Conservation (phyloP, 192 early-diverging fungal species). For the Gamsiella multidivaricata region DNA sequence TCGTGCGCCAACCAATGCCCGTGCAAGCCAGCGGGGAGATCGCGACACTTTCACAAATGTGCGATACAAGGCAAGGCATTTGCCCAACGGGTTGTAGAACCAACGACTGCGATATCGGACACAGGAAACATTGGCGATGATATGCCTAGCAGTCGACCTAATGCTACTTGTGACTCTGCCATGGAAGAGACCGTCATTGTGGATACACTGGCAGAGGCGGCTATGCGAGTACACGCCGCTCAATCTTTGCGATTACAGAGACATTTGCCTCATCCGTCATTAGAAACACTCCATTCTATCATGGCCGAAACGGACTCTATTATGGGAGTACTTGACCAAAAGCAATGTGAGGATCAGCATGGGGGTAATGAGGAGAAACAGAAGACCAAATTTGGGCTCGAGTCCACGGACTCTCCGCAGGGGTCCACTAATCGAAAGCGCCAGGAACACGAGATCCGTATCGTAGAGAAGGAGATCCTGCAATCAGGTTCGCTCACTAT, state of each 20-base stretch:
- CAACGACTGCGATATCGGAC: neutral
- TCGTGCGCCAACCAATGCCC: too few relatives aligned
- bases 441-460: conserved; percentile 28
- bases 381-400: neutral
- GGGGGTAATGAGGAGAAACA: neutral
- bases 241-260: neutral
- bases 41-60: too few relatives aligned
- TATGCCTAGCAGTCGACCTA: too few relatives aligned
- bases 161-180: conserved; percentile 31
- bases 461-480: conserved; percentile 44
- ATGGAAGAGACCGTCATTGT: conserved; percentile 19
- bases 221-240: conserved; percentile 26
- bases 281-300: conserved; percentile 30
- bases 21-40: too few relatives aligned
- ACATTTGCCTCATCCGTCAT: conserved; percentile 19
- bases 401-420: conserved; percentile 15
- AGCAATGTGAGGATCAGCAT: neutral
- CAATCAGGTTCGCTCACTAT: too few relatives aligned
- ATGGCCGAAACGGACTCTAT: conserved; percentile 26
- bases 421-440: conserved; percentile 15
- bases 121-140: neutral
- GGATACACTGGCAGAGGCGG: conserved; percentile 13
- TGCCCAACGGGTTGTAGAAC: too few relatives aligned
- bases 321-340: neutral
- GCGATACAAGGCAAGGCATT: too few relatives aligned